Evolutionary conservation across 768 basidiomycete genomes (phyloP).

Genomic region (Boletus fagicola): DNA sequence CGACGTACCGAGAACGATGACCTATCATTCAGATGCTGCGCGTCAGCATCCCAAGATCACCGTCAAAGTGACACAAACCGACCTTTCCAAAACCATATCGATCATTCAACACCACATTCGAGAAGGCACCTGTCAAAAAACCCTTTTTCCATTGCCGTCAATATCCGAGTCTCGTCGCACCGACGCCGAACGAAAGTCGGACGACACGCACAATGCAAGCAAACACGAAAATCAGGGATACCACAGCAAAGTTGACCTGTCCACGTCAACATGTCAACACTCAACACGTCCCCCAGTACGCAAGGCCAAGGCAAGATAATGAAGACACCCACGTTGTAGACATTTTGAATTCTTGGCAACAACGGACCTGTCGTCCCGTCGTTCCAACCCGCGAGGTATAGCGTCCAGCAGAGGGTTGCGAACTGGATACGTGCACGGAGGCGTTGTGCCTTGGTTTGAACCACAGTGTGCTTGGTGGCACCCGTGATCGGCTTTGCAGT

Average conservation of each 20-base stretch:
- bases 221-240: conserved; percentile 44
- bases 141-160: conserved; percentile 26
- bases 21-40: conserved; percentile 3
- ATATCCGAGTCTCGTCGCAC: not conserved
- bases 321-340: conserved; percentile 32
- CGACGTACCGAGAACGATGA: conserved; percentile 30
- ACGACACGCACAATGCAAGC: conserved; percentile 35
- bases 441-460: conserved; percentile 22
- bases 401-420: conserved; percentile 33
- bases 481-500: not conserved
- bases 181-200: not conserved
- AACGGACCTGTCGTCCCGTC: conserved; percentile 40
- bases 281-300: not conserved
- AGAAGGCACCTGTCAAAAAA: conserved; percentile 33
- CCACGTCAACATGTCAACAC: not conserved
- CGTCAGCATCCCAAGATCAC: not conserved
- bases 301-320: not conserved
- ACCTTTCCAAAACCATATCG: conserved; percentile 38
- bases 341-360: conserved; percentile 37
- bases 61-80: not conserved
- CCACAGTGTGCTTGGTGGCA: not conserved
- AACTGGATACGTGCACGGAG: conserved; percentile 32
- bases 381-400: conserved; percentile 40
- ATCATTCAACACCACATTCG: conserved; percentile 29
- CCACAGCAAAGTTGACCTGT: conserved; percentile 39